These are phyloP conservation scores for Oryza coarctata DNA, from an alignment of 176 grass and related monocot species.

Conservation along the genomic window DNA sequence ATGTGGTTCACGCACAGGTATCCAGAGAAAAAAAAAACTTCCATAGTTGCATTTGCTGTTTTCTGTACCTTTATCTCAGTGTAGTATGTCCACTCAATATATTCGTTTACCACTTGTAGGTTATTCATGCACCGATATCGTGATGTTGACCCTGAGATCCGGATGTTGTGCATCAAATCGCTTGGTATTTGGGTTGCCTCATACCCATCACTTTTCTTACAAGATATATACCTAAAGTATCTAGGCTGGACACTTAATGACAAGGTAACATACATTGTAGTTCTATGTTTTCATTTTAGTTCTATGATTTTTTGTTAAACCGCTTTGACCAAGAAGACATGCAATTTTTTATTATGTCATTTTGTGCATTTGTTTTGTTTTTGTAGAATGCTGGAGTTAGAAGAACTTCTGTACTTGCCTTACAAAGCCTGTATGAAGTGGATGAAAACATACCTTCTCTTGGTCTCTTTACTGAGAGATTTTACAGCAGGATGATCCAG, in stretches of 20 bases:
- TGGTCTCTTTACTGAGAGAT: slow-evolving; percentile 88
- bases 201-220: slow-evolving; percentile 95
- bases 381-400: slow-evolving; percentile 87
- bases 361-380: slow-evolving; percentile 29
- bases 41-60: not conserved
- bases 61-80: not conserved
- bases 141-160: slow-evolving; percentile 92
- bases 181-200: slow-evolving; percentile 93
- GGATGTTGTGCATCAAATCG: slow-evolving; percentile 82
- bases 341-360: slow-evolving; percentile 19
- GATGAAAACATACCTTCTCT: slow-evolving; percentile 90
- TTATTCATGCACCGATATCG: slow-evolving; percentile 99
- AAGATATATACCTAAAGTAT: slow-evolving; percentile 96
- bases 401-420: slow-evolving; percentile 78
- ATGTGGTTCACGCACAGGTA: not conserved
- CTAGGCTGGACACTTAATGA: slow-evolving; percentile 99
- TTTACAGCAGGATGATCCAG: slow-evolving; percentile 93
- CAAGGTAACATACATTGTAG: slow-evolving; percentile 58
- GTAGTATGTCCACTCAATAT: not conserved
- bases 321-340: slow-evolving; percentile 15
- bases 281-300: slow-evolving; percentile 3
- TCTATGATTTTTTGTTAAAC: slow-evolving; percentile 29
- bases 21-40: not conserved
- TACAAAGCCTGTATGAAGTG: slow-evolving; percentile 86
- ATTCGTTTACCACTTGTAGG: slow-evolving; percentile 41